Percentiles rank a stretch among this genome's conserved stretches.
These are phyloP conservation scores for California macrophylla DNA, from an alignment of 441 rosid genomes.

Conservation along the genomic window DNA sequence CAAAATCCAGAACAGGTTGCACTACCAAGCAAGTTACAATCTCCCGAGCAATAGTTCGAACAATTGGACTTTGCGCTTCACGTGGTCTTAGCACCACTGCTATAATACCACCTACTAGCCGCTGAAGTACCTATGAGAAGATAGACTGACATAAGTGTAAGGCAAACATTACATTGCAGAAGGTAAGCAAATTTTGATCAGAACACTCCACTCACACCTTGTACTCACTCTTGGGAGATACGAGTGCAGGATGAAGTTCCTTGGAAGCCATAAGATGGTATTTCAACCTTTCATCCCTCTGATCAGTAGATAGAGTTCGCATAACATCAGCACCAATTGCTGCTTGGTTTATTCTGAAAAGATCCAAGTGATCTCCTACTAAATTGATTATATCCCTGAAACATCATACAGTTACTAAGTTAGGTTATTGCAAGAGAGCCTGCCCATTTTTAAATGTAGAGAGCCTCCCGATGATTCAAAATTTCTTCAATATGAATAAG, in stretches of 20 bases:
- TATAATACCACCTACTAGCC: conserved; percentile 67
- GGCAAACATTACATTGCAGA: conserved; percentile 14
- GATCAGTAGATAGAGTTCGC: conserved; percentile 77
- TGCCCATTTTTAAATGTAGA: conserved; percentile 12
- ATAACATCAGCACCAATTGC: conserved; percentile 85
- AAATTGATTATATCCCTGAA: conserved; percentile 92
- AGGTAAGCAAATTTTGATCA: background rate
- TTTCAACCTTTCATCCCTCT: conserved; percentile 92
- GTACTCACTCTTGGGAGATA: conserved; percentile 94
- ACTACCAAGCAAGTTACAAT: conserved; percentile 85
- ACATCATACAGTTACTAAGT: conserved; percentile 16
- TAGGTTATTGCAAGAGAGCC: background rate
- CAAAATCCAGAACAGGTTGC: conserved; percentile 80
- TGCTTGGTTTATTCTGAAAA: conserved; percentile 82
- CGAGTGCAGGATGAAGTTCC: conserved; percentile 87
- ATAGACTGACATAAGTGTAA: conserved; percentile 14
- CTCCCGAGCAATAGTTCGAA: conserved; percentile 85
- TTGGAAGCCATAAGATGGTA: conserved; percentile 73
- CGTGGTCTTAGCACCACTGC: conserved; percentile 71
- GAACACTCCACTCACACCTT: conserved; percentile 70
- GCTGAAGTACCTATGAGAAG: conserved; percentile 62
- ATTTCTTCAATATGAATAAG: background rate
- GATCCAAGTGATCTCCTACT: conserved; percentile 85
- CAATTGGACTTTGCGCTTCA: conserved; percentile 86
- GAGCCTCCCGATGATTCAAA: background rate